These are phyloP conservation scores for Mytilinidion resinicola DNA, from an alignment of 495 filamentous ascomycete species.

Conservation along the genomic window DNA sequence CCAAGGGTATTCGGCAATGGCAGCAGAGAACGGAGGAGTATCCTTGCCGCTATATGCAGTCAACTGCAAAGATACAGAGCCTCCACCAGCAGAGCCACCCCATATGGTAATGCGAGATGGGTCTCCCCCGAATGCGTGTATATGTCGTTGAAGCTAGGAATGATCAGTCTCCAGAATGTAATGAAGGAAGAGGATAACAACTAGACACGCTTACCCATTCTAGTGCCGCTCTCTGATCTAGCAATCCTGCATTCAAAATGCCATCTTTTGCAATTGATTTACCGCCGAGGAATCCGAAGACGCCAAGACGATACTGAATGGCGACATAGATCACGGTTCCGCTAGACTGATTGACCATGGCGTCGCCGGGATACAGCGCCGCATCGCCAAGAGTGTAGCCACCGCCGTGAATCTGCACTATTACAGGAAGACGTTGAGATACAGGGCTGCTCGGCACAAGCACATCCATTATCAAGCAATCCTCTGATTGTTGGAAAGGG, in stretches of 20 bases:
- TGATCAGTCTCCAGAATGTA: too few relatives aligned
- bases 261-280: constrained; percentile 44
- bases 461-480: background rate
- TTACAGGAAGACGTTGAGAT: background rate
- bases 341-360: background rate
- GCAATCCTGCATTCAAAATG: constrained; percentile 56
- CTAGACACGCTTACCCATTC: constrained; percentile 50
- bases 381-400: background rate
- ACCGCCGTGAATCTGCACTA: background rate
- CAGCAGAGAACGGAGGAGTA: constrained; percentile 17
- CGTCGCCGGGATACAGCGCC: background rate
- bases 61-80: constrained; percentile 13
- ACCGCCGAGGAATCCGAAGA: constrained; percentile 57
- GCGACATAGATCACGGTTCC: constrained; percentile 29
- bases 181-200: too few relatives aligned
- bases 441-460: background rate
- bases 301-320: constrained; percentile 46
- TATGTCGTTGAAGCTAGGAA: constrained; percentile 11
- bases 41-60: constrained; percentile 8
- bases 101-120: constrained; percentile 11
- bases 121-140: constrained; percentile 20
- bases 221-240: constrained; percentile 63
- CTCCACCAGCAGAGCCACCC: constrained; percentile 15
- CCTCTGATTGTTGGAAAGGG: background rate
- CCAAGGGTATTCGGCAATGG: constrained; percentile 22